Percentiles rank a stretch among this genome's conserved stretches.
These are phyloP conservation scores for Huntiella abstrusa DNA, from an alignment of 2,329 filamentous ascomycete species.

Conservation along the genomic window DNA sequence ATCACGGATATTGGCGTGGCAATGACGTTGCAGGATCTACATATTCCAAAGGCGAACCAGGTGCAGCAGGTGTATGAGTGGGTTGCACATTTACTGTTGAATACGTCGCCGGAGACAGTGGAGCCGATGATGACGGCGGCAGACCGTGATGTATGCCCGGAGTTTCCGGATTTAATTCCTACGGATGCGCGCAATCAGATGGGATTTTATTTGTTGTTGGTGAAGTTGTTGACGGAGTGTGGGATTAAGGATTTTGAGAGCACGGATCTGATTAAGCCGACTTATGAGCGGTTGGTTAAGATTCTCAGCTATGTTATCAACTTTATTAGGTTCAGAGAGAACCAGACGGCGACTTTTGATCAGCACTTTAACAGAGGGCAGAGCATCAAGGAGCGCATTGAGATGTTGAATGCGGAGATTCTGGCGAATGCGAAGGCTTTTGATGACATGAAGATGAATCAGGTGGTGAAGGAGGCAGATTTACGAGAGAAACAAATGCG, in stretches of 20 bases:
- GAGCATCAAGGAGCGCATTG: constrained; percentile 69
- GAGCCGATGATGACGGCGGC: constrained; percentile 91
- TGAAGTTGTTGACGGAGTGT: constrained; percentile 65
- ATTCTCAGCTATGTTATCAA: constrained; percentile 98
- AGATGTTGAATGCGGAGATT: constrained; percentile 69
- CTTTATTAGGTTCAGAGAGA: constrained; percentile 92
- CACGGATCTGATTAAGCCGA: constrained; percentile 77
- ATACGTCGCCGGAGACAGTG: constrained; percentile 79
- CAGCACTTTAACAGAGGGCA: constrained; percentile 86
- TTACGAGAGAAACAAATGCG: constrained; percentile 69
- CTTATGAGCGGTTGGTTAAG: constrained; percentile 74
- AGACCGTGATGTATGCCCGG: constrained; percentile 68
- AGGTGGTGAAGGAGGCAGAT: constrained; percentile 61
- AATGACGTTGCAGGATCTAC: constrained; percentile 69
- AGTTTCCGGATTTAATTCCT: constrained; percentile 68
- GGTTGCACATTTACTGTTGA: constrained; percentile 87
- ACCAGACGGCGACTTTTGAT: constrained; percentile 75
- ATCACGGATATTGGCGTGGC: constrained; percentile 92
- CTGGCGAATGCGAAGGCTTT: constrained; percentile 67
- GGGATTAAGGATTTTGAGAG: constrained; percentile 89
- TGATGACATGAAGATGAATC: constrained; percentile 61
- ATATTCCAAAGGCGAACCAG: constrained; percentile 84
- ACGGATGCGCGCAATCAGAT: constrained; percentile 82
- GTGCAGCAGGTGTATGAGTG: constrained; percentile 97
- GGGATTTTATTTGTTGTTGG: constrained; percentile 80